These are phyloP conservation scores for Spinacia oleracea DNA, from an alignment of 179 eudicot species.

Conservation along the genomic window DNA sequence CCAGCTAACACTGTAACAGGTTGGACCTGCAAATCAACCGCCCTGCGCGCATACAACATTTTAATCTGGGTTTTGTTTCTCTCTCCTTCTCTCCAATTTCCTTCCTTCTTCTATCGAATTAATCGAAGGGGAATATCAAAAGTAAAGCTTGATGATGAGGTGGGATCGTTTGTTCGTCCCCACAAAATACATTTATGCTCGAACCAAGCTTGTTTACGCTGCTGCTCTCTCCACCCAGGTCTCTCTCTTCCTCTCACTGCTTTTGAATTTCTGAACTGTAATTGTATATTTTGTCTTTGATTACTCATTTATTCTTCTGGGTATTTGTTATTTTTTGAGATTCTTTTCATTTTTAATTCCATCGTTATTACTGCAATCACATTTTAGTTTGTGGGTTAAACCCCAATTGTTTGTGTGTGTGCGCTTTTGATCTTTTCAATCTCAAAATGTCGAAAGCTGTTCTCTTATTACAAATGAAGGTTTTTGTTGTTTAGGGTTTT, in stretches of 20 bases:
- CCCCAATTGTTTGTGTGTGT: background rate
- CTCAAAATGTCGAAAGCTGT: no score
- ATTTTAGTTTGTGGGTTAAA: background rate
- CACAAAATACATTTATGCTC: background rate
- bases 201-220: slow-evolving; percentile 1
- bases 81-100: no score
- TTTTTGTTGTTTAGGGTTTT: background rate
- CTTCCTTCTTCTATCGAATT: no score
- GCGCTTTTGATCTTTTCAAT: no score
- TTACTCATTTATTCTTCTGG: background rate
- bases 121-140: no score
- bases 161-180: background rate
- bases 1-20: no score
- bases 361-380: background rate
- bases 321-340: background rate
- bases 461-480: background rate
- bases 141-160: background rate
- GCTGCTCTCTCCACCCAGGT: background rate
- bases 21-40: no score
- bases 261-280: background rate
- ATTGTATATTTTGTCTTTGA: background rate
- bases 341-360: background rate
- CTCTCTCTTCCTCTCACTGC: background rate
- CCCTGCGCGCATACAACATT: no score
- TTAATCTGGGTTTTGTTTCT: no score